Evolutionary conservation across 164 flowering plant genomes (phyloP), one percentile per base, ranked within the genome.

Genomic region (Magnolia officinalis): DNA sequence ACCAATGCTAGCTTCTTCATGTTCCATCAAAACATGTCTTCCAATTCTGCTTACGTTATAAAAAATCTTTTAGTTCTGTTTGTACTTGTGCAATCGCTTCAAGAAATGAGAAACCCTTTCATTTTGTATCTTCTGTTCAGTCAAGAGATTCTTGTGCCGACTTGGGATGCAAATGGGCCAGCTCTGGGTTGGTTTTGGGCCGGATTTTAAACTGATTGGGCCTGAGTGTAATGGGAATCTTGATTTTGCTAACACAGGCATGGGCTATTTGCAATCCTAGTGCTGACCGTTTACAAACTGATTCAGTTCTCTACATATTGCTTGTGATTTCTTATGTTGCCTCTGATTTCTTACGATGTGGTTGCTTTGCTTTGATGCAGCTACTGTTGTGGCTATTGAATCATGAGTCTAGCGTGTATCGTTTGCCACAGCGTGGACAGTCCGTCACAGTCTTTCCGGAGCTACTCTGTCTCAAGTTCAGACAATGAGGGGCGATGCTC

Each of bases 371-470:
- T 29, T 16, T 37, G 20, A 18, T 29, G 51, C 71, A 31, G 71
- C 50, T 55, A 55, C 13, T 6, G 24, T 68, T 31, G 71, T 24
- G 71, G 50, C 49, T 29, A 29, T 29, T 6, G 73, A 23, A 78
- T 58, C 59, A 94, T 94, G 98, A 94, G 92, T 84, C 87, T 94
- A 49, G 94, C 93, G 71, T 94, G 98, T 84, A 92, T 94, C 8
- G 93, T 85, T 23, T 94, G 98, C 84, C 91, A 91, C 51, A 79
- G 87, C 58, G 94, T 90, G 58, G 97, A 92, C 66, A 94, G 98
- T 72, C 98, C 98, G 37, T 90, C 98, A 2, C 97, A 91, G 71
- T 94, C 98, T 13, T 92, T 92, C 76, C 87, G 97, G 82, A 94
- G 97, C 75, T 94, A 90, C 86, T 92, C 96, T 5, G 90, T 89